These are phyloP conservation scores for Cordyceps tenuipes DNA, from an alignment of 2,329 filamentous ascomycete species.

Conservation along the genomic window DNA sequence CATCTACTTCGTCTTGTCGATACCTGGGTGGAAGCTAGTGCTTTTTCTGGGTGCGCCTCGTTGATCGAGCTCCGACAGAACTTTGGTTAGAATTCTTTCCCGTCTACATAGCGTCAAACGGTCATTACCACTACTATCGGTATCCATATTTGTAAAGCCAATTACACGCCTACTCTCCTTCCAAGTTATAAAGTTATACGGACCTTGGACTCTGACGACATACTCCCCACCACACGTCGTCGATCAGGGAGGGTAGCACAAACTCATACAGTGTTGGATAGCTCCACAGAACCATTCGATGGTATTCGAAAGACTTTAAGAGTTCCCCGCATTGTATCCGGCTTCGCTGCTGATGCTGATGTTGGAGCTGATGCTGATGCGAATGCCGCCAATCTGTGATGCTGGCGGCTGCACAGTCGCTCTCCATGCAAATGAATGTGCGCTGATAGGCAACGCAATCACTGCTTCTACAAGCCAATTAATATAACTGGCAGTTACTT, in stretches of 20 bases:
- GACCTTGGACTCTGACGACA: background rate
- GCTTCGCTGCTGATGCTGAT: too few relatives aligned
- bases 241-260: background rate
- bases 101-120: background rate
- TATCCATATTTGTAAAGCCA: background rate
- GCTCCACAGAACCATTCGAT: background rate
- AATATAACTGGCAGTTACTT: too few relatives aligned
- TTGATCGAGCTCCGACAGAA: background rate
- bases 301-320: background rate
- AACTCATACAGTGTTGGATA: background rate
- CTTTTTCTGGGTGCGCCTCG: background rate
- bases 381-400: too few relatives aligned
- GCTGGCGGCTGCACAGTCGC: too few relatives aligned
- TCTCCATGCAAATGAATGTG: too few relatives aligned
- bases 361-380: too few relatives aligned
- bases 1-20: background rate
- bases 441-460: too few relatives aligned
- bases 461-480: too few relatives aligned
- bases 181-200: background rate
- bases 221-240: background rate
- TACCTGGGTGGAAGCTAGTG: background rate
- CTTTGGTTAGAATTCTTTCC: too few relatives aligned
- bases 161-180: background rate
- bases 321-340: too few relatives aligned
- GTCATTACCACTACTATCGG: background rate